phyloP scores from a whole-genome alignment of 371 early-diverging fungal genomes.

The Capillidium heterosporum region DNA sequence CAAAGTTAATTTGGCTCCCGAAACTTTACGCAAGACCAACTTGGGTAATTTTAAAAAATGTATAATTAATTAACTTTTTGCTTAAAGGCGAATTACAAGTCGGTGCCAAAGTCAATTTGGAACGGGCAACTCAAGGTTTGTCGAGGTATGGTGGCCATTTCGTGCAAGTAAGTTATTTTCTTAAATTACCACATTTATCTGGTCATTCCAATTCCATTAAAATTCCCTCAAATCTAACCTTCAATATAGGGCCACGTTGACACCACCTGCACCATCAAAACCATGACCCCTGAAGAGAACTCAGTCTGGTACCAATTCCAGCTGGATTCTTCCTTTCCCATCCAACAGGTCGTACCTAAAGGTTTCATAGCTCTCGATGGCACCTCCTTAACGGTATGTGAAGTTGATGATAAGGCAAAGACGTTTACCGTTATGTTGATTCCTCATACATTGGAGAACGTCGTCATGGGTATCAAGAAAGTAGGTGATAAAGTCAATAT shows the following conservation, averaged over 20 bases:
- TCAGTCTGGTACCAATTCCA: conserved; percentile 66
- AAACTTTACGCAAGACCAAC: conserved; percentile 79
- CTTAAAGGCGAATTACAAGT: conserved; percentile 45
- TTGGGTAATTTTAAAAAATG: conserved; percentile 31
- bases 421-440: conserved; percentile 90
- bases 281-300: conserved; percentile 69
- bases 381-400: conserved; percentile 81
- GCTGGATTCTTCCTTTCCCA: conserved; percentile 32
- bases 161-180: conserved; percentile 42
- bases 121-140: conserved; percentile 71
- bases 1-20: conserved; percentile 85
- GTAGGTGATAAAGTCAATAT: conserved; percentile 72
- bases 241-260: conserved; percentile 75
- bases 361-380: conserved; percentile 90
- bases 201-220: too few relatives aligned
- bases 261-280: conserved; percentile 49
- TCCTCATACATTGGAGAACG: conserved; percentile 72
- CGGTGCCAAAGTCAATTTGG: conserved; percentile 74
- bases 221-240: neutral
- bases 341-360: conserved; percentile 80
- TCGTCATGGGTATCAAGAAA: conserved; percentile 58
- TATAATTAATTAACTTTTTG: neutral
- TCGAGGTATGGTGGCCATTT: conserved; percentile 92
- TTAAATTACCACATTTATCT: too few relatives aligned
- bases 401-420: conserved; percentile 49